Base-by-base conservation (phyloP, 2,329 filamentous ascomycete species). In the Pseudogymnoascus sp. region DNA sequence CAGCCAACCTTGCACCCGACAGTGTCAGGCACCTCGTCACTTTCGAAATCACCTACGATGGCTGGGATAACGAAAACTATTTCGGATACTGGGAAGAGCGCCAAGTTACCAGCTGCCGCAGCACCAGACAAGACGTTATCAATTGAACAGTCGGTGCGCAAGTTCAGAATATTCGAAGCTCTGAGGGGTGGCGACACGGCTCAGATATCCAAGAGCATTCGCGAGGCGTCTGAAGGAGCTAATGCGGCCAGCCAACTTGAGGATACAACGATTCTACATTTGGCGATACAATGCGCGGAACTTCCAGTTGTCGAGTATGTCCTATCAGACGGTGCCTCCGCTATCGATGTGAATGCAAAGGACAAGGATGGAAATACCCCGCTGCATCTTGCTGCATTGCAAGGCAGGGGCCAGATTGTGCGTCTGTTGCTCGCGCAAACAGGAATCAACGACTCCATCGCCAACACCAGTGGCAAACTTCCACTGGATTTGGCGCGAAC, bases 301-400 rank as follows among this genome's bases (percentile, higher is more conserved):
- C 83, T 89, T 59, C 87, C 91, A 19, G 92, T 99, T 29, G 89
- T 99, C 62, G 93, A 99, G 74, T 97, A 93, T 71, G 89, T 97
- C n/a, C 78, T 99, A 47, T 93, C 91, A 1, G 83, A 91, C 66
- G 85, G 88, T 31, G 81, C 79, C 13, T 80, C 79, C 44, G 78
- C 79, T 61, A 80, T 96, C 62, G 92, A 97, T 72, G 79, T 97
- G 74, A 99, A 97, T 75, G 87, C 89, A 42, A 86, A 90, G 65
- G 95, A 99, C 76, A 89, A 89, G 69, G 93, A 97, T 70, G 95
- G 95, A 65, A 99, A 97, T 74, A 96, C 93, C 0, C 88, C 95
- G 21, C 82, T 99, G 61, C 93, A 97, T 74, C 77, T 97, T 38
- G 95, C 95, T 7, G 89, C 93, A 31, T 81, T 84, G 63, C 87